phyloP scores from a whole-genome alignment of 164 flowering plant species.

The Echeveria elegans region DNA sequence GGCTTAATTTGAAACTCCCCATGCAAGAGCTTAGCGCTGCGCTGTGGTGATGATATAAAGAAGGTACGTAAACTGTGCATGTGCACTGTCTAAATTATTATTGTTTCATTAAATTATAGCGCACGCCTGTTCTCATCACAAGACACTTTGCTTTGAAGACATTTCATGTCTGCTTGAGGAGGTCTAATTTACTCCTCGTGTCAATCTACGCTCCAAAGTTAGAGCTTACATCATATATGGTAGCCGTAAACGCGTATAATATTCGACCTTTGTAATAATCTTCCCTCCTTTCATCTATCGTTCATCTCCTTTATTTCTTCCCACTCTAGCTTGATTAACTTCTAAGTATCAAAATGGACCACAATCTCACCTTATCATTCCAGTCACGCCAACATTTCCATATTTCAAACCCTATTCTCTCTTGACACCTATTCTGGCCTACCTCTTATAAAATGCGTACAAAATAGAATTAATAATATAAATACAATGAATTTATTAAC shows the following conservation, averaged over 20 bases:
- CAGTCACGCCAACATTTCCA: background rate
- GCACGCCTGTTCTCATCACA: background rate
- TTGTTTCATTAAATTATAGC: background rate
- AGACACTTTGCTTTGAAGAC: slow-evolving; percentile 6
- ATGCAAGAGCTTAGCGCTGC: background rate
- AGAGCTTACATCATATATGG: background rate
- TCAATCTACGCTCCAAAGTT: background rate
- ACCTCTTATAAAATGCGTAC: too few species aligned
- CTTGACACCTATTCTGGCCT: background rate
- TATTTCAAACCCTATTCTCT: background rate
- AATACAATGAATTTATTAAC: too few species aligned
- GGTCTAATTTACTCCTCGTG: background rate
- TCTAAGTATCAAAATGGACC: background rate
- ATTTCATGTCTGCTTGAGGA: background rate
- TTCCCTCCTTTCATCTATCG: background rate
- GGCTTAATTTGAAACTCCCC: background rate
- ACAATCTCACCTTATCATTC: background rate
- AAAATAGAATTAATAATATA: too few species aligned
- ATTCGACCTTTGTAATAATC: background rate
- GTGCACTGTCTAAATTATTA: background rate
- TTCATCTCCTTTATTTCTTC: background rate
- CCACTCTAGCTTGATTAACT: background rate
- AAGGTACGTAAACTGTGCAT: too few species aligned
- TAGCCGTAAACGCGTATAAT: background rate
- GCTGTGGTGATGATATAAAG: too few species aligned